Evolutionary conservation across 106 monocot genomes (phyloP).

Genomic region (Narthecium ossifragum): DNA sequence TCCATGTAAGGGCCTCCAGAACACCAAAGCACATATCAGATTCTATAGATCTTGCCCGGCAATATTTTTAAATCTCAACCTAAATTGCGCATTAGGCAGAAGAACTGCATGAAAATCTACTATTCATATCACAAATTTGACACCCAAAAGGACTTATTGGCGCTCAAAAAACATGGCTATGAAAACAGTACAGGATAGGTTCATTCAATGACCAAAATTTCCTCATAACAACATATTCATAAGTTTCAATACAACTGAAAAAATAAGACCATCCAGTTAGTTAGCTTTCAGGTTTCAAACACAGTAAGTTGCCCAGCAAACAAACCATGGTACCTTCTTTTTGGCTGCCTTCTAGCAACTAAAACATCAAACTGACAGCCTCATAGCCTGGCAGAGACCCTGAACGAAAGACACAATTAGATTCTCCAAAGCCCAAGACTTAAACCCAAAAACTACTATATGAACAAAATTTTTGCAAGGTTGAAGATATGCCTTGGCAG

Average conservation of each 20-base stretch:
- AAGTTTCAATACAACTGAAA: background rate
- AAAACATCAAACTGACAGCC: slow-evolving; percentile 55
- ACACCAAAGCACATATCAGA: slow-evolving; percentile 5
- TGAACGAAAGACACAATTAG: slow-evolving; percentile 89
- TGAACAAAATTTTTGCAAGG: background rate
- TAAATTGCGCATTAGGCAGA: background rate
- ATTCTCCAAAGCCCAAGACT: slow-evolving; percentile 30
- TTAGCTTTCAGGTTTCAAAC: slow-evolving; percentile 19
- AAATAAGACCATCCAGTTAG: slow-evolving; percentile 2
- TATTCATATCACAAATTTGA: background rate
- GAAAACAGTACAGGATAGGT: background rate
- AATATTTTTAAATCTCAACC: background rate
- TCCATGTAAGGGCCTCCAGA: slow-evolving; percentile 1
- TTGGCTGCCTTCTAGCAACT: slow-evolving; percentile 68
- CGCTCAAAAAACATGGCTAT: no score
- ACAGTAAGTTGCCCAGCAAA: slow-evolving; percentile 56
- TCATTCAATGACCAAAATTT: no score
- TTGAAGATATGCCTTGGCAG: background rate
- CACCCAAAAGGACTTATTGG: no score
- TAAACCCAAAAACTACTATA: background rate
- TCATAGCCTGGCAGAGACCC: slow-evolving; percentile 62
- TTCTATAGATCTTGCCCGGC: background rate
- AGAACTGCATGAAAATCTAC: background rate
- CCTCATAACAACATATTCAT: background rate
- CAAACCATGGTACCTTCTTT: slow-evolving; percentile 95